These are phyloP conservation scores for Botrytis hyacinthi DNA, from an alignment of 2,329 filamentous ascomycete species.

Conservation along the genomic window DNA sequence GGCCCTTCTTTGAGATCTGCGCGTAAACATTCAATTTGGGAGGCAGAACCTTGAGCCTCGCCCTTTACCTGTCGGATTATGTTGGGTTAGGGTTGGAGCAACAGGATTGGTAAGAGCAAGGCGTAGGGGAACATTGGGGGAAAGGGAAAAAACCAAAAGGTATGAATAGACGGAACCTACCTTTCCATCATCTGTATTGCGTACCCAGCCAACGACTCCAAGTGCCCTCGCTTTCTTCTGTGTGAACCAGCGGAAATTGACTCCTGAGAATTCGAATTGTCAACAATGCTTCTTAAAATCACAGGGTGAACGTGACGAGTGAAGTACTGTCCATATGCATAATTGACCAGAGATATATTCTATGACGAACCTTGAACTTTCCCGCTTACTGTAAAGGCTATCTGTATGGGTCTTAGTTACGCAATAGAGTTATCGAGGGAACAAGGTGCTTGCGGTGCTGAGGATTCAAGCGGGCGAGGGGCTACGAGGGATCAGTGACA, in stretches of 20 bases:
- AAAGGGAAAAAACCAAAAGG: not conserved
- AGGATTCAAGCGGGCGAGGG: not conserved
- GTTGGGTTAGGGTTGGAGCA: not conserved
- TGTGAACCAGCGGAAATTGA: conserved; percentile 47
- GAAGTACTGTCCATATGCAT: not conserved
- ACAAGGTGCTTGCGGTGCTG: not conserved
- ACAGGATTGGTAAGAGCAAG: not conserved
- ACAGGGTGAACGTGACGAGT: no score
- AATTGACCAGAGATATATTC: not conserved
- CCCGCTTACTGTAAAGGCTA: conserved; percentile 10
- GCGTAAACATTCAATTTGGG: conserved; percentile 65
- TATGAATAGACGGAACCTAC: conserved; percentile 36
- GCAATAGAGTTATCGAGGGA: not conserved
- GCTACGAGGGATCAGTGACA: not conserved
- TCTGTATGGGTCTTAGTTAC: not conserved
- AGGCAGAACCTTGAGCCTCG: conserved; percentile 75
- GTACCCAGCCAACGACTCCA: conserved; percentile 59
- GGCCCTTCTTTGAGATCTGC: conserved; percentile 76
- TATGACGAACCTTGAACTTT: conserved; percentile 5
- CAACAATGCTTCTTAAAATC: not conserved
- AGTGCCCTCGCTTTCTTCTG: conserved; percentile 50
- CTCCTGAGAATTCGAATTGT: not conserved
- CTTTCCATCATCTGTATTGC: conserved; percentile 57
- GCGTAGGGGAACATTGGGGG: not conserved
- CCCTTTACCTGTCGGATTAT: conserved; percentile 67